Evolutionary conservation across 2,329 filamentous ascomycete genomes (phyloP).

Genomic region (Metarhizium album): DNA sequence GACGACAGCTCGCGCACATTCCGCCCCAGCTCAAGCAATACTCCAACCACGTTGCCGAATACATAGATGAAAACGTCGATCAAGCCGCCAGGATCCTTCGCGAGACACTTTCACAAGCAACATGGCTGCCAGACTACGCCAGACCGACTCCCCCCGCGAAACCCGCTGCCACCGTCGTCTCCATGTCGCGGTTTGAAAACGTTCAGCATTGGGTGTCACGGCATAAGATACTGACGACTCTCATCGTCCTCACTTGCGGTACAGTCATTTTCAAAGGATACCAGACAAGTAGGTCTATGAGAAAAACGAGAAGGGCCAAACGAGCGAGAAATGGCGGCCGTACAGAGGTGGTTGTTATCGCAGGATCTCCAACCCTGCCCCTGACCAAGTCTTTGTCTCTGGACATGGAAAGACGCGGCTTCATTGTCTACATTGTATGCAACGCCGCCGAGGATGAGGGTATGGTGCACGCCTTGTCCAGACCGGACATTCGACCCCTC

Average conservation of each 20-base stretch:
- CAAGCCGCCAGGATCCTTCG: slow-evolving; percentile 59
- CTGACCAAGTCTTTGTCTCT: slow-evolving; percentile 73
- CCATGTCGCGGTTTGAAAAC: slow-evolving; percentile 33
- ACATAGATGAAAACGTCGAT: slow-evolving; percentile 74
- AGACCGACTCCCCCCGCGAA: slow-evolving; percentile 43
- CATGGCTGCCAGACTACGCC: slow-evolving; percentile 64
- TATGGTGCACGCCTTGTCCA: slow-evolving; percentile 62
- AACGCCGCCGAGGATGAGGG: slow-evolving; percentile 77
- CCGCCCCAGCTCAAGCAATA: slow-evolving; percentile 58
- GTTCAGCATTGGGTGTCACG: slow-evolving; percentile 60
- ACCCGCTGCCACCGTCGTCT: slow-evolving; percentile 22
- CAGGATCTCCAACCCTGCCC: slow-evolving; percentile 76
- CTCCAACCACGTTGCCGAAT: slow-evolving; percentile 63
- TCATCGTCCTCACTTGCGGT: slow-evolving; percentile 59
- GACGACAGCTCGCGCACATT: slow-evolving; percentile 37
- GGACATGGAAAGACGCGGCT: slow-evolving; percentile 83
- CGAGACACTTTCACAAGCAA: slow-evolving; percentile 53
- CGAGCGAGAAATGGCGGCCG: slow-evolving; percentile 74
- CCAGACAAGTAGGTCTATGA: slow-evolving; percentile 42
- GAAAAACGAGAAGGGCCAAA: slow-evolving; percentile 63
- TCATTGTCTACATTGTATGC: slow-evolving; percentile 86
- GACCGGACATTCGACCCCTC: slow-evolving; percentile 72
- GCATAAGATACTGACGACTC: slow-evolving; percentile 64
- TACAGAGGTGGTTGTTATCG: slow-evolving; percentile 77
- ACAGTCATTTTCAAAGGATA: slow-evolving; percentile 48